Base-by-base conservation (phyloP, 176 grass and related monocot genomes). In the Sorghum bicolor region DNA sequence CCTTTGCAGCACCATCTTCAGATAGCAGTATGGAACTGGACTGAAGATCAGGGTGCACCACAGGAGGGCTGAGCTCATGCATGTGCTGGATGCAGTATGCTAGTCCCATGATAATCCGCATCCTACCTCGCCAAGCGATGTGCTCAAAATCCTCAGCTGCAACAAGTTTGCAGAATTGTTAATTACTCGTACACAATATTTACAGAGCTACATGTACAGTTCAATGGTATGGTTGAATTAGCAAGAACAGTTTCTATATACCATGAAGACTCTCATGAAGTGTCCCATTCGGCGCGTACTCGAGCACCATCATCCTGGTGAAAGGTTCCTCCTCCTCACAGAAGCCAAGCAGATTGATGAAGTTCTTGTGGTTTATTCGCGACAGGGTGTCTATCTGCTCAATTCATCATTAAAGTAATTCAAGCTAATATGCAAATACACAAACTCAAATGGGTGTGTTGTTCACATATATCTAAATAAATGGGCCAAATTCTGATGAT, bases 321-420 rank as follows among this genome's bases (percentile, higher is more conserved):
- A 97, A 97, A 71, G 94, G 89, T 75, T 92, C 82, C 29, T 94
- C 87, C 66, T 97, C 94, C 91, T 94, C 89, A n/a, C 92, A 94
- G 58, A 86, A 97, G 45, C 91, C 91, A 47, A 97, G 76, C 32
- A 97, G 83, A 77, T 86, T 97, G 58, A 97, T 39, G 83, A 92
- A 97, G 68, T 97, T 97, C 74, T 97, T 97, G 22, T 97, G 89
- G 85, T 97, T 97, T 82, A 97, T 88, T 30, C 80, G 87, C 1
- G 94, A 97, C 47, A 92, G 83, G 2, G 87, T 36, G 15, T 88
- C 94, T 84, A 97, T 84, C 94, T 94, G 84, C n/a, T 61, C 13
- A 25, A 10, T 61, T 61, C 37, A 81, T 45, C 64, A 84, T 43
- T 28, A 58, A 64, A 69, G 28, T 14, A 66, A 26, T 34, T 28